Evolutionary conservation across 352 stramenopile genomes (phyloP).

Genomic region (Phytophthora meadii): DNA sequence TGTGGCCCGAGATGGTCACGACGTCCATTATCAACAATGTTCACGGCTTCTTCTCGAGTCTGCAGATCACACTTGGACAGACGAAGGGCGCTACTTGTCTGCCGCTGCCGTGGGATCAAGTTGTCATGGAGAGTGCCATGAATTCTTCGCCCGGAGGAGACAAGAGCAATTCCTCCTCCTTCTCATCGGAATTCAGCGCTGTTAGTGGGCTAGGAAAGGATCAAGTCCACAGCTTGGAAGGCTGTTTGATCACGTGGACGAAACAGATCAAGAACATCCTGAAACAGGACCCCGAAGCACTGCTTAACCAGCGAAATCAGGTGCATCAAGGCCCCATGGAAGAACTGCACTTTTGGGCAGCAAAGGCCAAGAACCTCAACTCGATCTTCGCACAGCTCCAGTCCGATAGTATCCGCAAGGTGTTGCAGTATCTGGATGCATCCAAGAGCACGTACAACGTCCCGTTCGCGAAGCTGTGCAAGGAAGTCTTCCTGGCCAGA

Average conservation of each 20-base stretch:
- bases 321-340: slow-evolving; percentile 82
- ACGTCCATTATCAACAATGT: slow-evolving; percentile 81
- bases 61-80: slow-evolving; percentile 91
- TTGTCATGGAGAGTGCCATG: slow-evolving; percentile 57
- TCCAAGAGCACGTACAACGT: slow-evolving; percentile 93
- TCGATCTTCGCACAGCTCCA: slow-evolving; percentile 93
- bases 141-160: slow-evolving; percentile 24
- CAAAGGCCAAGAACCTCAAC: slow-evolving; percentile 89
- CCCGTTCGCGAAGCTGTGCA: slow-evolving; percentile 93
- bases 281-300: slow-evolving; percentile 87
- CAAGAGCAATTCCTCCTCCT: slow-evolving; percentile 3
- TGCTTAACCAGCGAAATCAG: slow-evolving; percentile 61
- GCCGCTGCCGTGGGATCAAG: slow-evolving; percentile 83
- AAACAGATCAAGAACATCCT: slow-evolving; percentile 96
- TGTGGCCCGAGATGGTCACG: slow-evolving; percentile 86
- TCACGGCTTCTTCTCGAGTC: slow-evolving; percentile 80
- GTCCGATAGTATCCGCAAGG: slow-evolving; percentile 82
- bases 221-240: slow-evolving; percentile 87
- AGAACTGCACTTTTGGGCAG: slow-evolving; percentile 90
- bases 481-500: slow-evolving; percentile 90
- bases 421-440: slow-evolving; percentile 89
- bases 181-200: slow-evolving; percentile 20
- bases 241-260: slow-evolving; percentile 93
- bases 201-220: slow-evolving; percentile 63
- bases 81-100: slow-evolving; percentile 85